A percentile compares a stretch with the other conserved stretches of the same genome.
Conservation (phyloP, 1,284 basidiomycete genomes). For the Rhodotorula sp. region DNA sequence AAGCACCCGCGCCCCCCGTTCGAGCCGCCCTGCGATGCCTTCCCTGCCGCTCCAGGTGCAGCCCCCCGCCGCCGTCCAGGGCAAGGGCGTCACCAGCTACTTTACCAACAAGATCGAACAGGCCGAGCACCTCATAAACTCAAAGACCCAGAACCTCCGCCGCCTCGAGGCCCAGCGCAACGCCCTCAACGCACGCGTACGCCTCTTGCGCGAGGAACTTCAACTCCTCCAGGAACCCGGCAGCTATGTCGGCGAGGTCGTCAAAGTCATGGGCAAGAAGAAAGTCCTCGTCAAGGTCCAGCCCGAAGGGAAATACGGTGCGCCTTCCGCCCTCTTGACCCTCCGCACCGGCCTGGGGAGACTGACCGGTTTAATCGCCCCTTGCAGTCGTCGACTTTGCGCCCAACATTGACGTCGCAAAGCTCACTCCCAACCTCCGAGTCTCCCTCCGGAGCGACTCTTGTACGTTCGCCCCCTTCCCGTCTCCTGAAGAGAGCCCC, state of each 20-base stretch:
- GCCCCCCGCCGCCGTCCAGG: background rate
- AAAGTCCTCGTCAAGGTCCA: constrained; percentile 98
- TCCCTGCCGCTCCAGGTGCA: constrained; percentile 15
- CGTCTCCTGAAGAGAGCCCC: too few species aligned
- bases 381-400: constrained; percentile 86
- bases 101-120: constrained; percentile 95
- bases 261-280: constrained; percentile 99
- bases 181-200: constrained; percentile 88
- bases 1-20: background rate
- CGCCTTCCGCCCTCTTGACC: constrained; percentile 34
- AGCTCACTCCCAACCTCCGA: constrained; percentile 81
- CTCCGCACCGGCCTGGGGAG: background rate
- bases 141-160: constrained; percentile 93
- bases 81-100: constrained; percentile 55
- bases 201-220: constrained; percentile 85
- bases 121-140: constrained; percentile 86
- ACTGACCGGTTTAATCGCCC: background rate
- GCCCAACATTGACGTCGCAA: constrained; percentile 74
- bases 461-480: constrained; percentile 15
- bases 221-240: constrained; percentile 95
- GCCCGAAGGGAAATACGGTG: constrained; percentile 97
- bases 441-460: constrained; percentile 95
- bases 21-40: constrained; percentile 11
- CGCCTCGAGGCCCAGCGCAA: constrained; percentile 95
- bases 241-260: constrained; percentile 94